A percentile compares a stretch with the other conserved stretches of the same genome.
Conservation (phyloP, 2,329 filamentous ascomycete genomes). For the Colletotrichum gigasporum region DNA sequence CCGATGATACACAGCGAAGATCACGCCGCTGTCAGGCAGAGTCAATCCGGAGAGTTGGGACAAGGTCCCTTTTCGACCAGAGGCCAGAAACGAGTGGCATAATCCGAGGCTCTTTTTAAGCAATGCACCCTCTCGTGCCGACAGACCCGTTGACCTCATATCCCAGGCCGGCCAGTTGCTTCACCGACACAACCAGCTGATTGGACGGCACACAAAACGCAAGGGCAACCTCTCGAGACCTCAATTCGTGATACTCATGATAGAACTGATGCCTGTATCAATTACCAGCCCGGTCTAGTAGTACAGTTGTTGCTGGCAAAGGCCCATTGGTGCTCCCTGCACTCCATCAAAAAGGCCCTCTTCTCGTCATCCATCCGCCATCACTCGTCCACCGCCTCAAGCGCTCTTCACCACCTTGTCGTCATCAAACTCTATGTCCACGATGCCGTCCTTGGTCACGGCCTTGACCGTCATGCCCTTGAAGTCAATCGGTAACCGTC, state of each 20-base stretch:
- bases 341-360: constrained; percentile 6
- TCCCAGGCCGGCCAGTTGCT: not conserved
- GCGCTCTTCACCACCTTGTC: constrained; percentile 74
- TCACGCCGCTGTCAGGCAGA: constrained; percentile 2
- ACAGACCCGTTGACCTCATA: not conserved
- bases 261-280: constrained; percentile 30
- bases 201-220: not conserved
- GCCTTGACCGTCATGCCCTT: constrained; percentile 97
- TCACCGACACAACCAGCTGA: not conserved
- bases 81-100: not conserved
- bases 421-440: constrained; percentile 86
- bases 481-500: constrained; percentile 97
- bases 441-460: constrained; percentile 92
- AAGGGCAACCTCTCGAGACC: not conserved
- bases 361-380: constrained; percentile 26
- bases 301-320: constrained; percentile 32
- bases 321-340: constrained; percentile 8
- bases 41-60: not conserved
- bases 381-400: constrained; percentile 49
- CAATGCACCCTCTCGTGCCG: not conserved
- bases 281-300: constrained; percentile 34
- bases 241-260: not conserved
- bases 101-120: not conserved
- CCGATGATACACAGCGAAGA: not conserved
- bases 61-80: not conserved